Percentiles rank a stretch among this genome's conserved stretches.
These are phyloP conservation scores for Calvatia gigantea DNA, from an alignment of 768 basidiomycete species.

Conservation along the genomic window DNA sequence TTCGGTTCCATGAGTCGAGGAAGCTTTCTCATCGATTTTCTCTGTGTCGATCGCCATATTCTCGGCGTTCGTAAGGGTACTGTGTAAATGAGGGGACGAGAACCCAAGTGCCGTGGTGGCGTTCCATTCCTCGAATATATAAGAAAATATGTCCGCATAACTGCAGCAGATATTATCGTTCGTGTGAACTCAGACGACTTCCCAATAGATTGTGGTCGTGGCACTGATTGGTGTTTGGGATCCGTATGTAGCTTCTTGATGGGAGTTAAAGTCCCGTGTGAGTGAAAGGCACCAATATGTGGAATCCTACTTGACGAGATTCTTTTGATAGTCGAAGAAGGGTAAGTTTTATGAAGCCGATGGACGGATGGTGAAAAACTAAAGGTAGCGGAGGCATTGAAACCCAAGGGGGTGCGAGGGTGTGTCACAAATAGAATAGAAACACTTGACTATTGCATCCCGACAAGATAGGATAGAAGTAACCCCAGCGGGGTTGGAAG, in stretches of 20 bases:
- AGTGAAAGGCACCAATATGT: neutral
- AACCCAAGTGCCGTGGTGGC: neutral
- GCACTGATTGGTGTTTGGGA: no score
- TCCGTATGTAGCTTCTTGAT: conserved; percentile 10
- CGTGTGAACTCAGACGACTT: neutral
- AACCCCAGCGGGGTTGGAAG: no score
- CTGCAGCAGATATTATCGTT: neutral
- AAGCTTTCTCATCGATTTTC: conserved; percentile 4
- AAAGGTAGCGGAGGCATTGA: no score
- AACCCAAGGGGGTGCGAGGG: no score
- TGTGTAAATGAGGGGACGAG: neutral
- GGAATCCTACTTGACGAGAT: neutral
- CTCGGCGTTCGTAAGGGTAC: neutral
- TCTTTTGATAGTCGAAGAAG: no score
- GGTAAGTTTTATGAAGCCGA: no score
- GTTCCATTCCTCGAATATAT: neutral
- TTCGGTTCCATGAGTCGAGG: conserved; percentile 8
- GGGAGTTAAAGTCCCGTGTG: neutral
- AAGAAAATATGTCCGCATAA: neutral
- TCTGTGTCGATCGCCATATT: conserved; percentile 1
- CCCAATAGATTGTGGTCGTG: no score
- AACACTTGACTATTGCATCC: no score
- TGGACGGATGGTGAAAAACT: no score
- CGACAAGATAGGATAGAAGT: no score
- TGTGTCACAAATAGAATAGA: no score